Conservation (phyloP, 176 grass and related monocot species). For the Tillandsia leiboldiana region DNA sequence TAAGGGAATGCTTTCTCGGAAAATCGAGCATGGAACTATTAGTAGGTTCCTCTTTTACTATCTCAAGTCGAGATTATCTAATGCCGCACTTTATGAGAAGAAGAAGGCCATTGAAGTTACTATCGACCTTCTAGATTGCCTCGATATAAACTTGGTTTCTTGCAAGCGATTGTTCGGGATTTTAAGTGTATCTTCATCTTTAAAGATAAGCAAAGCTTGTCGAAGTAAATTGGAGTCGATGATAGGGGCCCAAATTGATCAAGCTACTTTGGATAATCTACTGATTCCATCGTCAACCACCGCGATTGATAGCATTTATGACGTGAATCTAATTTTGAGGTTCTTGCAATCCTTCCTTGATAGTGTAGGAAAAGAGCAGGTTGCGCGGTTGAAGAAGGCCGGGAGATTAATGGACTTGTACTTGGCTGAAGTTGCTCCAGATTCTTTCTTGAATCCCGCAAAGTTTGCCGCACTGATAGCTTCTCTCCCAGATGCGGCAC, state of each 20-base stretch:
- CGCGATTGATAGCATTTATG: slow-evolving; percentile 45
- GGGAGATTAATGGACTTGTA: slow-evolving; percentile 65
- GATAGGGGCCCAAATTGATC: slow-evolving; percentile 77
- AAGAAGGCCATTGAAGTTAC: slow-evolving; percentile 35
- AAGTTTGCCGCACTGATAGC: slow-evolving; percentile 61
- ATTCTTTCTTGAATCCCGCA: slow-evolving; percentile 50
- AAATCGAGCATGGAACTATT: slow-evolving; percentile 47
- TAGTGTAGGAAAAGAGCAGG: slow-evolving; percentile 7
- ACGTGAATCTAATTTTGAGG: slow-evolving; percentile 56
- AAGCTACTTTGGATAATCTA: slow-evolving; percentile 78
- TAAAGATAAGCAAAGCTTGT: slow-evolving; percentile 31
- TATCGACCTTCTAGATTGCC: slow-evolving; percentile 36
- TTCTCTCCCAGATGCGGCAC: slow-evolving; percentile 44
- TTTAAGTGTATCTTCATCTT: slow-evolving; percentile 45
- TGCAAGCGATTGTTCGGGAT: slow-evolving; percentile 84
- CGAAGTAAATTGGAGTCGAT: slow-evolving; percentile 49
- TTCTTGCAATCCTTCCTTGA: slow-evolving; percentile 61
- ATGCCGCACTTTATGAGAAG: slow-evolving; percentile 36
- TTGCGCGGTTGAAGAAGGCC: slow-evolving; percentile 50
- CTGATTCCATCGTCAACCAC: slow-evolving; percentile 43
- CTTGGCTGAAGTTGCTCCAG: slow-evolving; percentile 79
- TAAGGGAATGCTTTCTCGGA: slow-evolving; percentile 38
- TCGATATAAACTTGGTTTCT: slow-evolving; percentile 50
- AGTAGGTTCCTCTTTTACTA: slow-evolving; percentile 77
- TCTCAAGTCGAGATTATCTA: slow-evolving; percentile 45